Evolutionary conservation across 805 yeast genomes (phyloP).

Genomic region (Myxozyma nipponensis): DNA sequence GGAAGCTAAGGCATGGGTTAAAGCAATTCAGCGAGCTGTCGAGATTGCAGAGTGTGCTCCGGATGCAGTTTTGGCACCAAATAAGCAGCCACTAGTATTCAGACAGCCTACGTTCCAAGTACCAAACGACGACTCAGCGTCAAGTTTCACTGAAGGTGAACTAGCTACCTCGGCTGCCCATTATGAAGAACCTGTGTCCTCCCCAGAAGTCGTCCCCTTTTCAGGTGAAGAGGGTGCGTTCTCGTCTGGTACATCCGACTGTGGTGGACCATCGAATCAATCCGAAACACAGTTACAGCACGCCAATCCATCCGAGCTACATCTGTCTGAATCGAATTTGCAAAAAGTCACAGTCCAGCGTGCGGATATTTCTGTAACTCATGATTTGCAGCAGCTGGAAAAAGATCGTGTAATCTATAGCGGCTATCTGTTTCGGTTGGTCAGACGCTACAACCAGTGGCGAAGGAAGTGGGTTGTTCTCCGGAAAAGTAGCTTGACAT

Average conservation of each 20-base stretch:
- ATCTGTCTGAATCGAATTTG: background rate
- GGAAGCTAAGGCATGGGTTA: constrained; percentile 36
- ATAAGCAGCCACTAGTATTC: constrained; percentile 1
- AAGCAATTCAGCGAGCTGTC: constrained; percentile 30
- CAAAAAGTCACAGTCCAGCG: background rate
- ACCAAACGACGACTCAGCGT: constrained; percentile 5
- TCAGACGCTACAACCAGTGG: constrained; percentile 49
- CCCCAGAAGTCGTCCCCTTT: constrained; percentile 1
- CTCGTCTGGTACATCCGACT: constrained; percentile 27
- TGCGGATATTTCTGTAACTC: background rate
- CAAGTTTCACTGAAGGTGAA: constrained; percentile 1
- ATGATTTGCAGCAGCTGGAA: constrained; percentile 13
- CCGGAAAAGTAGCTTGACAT: constrained; percentile 42
- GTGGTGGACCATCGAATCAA: constrained; percentile 6
- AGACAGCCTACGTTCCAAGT: constrained; percentile 18
- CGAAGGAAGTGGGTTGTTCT: constrained; percentile 43
- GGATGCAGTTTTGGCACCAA: background rate
- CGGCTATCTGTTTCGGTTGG: constrained; percentile 44
- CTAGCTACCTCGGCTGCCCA: background rate
- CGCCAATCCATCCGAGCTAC: background rate
- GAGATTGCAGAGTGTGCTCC: constrained; percentile 21
- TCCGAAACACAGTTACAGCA: constrained; percentile 4
- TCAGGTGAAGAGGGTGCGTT: constrained; percentile 27
- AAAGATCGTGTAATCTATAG: constrained; percentile 42
- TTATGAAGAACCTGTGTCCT: too few relatives aligned